Evolutionary conservation across 305 asterid species (phyloP).

Genomic region (Caryopteris hybrid): DNA sequence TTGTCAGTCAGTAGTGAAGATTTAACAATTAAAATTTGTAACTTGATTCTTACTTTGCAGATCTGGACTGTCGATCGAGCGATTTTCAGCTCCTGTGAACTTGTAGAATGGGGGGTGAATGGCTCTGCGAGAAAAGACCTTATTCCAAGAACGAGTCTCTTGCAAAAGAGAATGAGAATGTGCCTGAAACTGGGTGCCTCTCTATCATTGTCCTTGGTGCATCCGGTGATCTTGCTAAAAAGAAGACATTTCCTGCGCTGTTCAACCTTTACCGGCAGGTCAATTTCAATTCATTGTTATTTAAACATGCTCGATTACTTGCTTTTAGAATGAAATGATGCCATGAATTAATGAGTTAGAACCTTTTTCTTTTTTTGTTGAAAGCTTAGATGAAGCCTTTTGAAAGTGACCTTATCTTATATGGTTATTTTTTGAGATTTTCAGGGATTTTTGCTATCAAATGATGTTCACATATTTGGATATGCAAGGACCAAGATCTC

Average conservation of each 20-base stretch:
- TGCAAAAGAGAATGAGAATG: conserved; percentile 38
- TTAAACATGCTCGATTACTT: background rate
- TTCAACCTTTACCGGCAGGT: background rate
- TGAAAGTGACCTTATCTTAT: no score
- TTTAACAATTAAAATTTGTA: background rate
- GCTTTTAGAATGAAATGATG: background rate
- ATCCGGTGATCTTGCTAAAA: background rate
- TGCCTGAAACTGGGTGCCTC: conserved; percentile 68
- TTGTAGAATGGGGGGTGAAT: conserved; percentile 40
- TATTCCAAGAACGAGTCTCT: conserved; percentile 45
- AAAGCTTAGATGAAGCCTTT: background rate
- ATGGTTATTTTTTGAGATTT: background rate
- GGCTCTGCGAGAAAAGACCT: conserved; percentile 70
- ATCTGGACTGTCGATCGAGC: conserved; percentile 12
- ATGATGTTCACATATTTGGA: conserved; percentile 92
- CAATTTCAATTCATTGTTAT: background rate
- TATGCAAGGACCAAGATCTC: conserved; percentile 84
- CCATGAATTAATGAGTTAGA: background rate
- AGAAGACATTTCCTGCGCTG: conserved; percentile 30
- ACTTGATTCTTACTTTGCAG: conserved; percentile 17
- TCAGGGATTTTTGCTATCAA: conserved; percentile 66
- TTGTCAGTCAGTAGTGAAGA: background rate
- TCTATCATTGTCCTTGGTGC: conserved; percentile 39
- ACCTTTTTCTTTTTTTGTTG: background rate
- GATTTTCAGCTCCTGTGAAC: conserved; percentile 7